phyloP scores from a whole-genome alignment of 2,329 filamentous ascomycete genomes.

The Alternaria postmessia region DNA sequence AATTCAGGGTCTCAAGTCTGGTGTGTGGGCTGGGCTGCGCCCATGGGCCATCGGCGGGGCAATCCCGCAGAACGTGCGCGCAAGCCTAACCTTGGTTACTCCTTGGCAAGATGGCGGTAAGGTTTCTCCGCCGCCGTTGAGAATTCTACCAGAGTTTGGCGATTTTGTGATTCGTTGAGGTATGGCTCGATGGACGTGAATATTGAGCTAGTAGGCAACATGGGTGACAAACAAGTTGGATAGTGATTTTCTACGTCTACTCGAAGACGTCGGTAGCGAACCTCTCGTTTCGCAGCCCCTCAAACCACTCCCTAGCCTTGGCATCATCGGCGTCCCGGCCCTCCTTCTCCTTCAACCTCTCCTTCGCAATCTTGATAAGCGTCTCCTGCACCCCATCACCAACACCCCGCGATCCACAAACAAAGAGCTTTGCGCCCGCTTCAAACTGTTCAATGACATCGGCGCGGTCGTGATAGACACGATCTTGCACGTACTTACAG shows the following conservation, averaged over 20 bases:
- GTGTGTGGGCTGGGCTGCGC: background rate
- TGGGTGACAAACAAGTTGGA: background rate
- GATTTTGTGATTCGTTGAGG: background rate
- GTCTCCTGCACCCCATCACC: conserved; percentile 56
- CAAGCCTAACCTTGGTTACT: background rate
- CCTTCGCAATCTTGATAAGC: conserved; percentile 55
- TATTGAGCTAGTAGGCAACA: background rate
- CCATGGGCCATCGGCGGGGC: background rate
- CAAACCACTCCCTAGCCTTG: conserved; percentile 57
- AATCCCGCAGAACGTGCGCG: background rate
- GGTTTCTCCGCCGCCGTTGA: background rate
- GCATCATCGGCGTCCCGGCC: conserved; percentile 51
- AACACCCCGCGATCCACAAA: conserved; percentile 67
- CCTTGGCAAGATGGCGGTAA: background rate
- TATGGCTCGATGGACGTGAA: background rate
- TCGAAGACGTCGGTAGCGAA: conserved; percentile 18
- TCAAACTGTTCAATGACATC: conserved; percentile 58
- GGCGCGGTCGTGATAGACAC: conserved; percentile 57
- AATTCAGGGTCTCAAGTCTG: background rate
- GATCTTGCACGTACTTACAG: conserved; percentile 63
- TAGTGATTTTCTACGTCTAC: background rate
- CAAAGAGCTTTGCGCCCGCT: conserved; percentile 65
- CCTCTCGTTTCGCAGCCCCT: conserved; percentile 55
- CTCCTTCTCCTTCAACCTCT: conserved; percentile 50
- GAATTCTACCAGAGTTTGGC: background rate